Percentiles rank a stretch among this genome's conserved stretches.
Evolutionary conservation across 306 rosid genomes (phyloP).

Genomic region (Astragalus membranaceus): DNA sequence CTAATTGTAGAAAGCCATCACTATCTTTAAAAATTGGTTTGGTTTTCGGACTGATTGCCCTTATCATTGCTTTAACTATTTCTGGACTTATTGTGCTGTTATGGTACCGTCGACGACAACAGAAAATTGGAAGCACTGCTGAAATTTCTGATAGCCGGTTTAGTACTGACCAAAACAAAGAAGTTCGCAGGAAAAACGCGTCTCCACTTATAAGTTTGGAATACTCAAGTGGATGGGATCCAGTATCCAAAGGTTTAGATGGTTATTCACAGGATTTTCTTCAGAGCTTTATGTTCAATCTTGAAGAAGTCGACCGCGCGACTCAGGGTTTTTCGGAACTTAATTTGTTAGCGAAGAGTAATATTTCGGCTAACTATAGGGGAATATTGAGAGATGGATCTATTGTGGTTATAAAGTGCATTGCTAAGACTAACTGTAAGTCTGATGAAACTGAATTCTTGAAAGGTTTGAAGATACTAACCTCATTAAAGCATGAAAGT

Average conservation of each 20-base stretch:
- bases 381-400: constrained; percentile 78
- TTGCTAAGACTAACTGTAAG: constrained; percentile 75
- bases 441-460: constrained; percentile 72
- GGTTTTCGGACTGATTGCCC: constrained; percentile 43
- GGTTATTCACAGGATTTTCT: constrained; percentile 48
- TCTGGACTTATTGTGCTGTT: constrained; percentile 28
- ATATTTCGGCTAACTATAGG: constrained; percentile 46
- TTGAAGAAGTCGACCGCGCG: constrained; percentile 85
- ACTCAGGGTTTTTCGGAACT: constrained; percentile 68
- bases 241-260: constrained; percentile 45
- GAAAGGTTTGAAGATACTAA: constrained; percentile 71
- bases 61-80: constrained; percentile 25
- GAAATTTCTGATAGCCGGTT: constrained; percentile 31
- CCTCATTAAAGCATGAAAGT: constrained; percentile 66
- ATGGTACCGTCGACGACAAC: constrained; percentile 42
- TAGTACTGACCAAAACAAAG: constrained; percentile 43
- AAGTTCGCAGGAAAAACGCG: constrained; percentile 31
- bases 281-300: constrained; percentile 45
- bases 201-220: constrained; percentile 77
- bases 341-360: constrained; percentile 56
- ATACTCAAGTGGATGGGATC: constrained; percentile 86
- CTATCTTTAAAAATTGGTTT: constrained; percentile 46
- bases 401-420: constrained; percentile 57
- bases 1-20: constrained; percentile 39
- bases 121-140: constrained; percentile 41